A percentile compares a stretch with the other conserved stretches of the same genome.
phyloP scores from a whole-genome alignment of 2,329 filamentous ascomycete genomes.

The Talaromyces atroroseus region DNA sequence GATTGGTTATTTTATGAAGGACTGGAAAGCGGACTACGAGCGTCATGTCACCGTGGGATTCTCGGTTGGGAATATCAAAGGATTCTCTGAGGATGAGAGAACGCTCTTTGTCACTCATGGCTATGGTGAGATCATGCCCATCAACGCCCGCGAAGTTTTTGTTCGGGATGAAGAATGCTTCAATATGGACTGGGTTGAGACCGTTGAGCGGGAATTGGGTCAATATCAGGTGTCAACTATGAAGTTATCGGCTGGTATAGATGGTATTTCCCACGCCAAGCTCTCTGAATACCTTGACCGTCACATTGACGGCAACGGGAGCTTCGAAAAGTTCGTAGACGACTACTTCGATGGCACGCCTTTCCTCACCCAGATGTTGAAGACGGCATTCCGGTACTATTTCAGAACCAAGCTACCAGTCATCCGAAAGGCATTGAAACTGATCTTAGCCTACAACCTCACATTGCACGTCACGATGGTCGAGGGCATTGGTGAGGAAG shows the following conservation, averaged over 20 bases:
- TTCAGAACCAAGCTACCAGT: constrained; percentile 80
- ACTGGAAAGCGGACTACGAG: constrained; percentile 97
- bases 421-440: constrained; percentile 90
- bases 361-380: constrained; percentile 92
- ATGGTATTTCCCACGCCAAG: constrained; percentile 74
- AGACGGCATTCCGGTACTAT: constrained; percentile 92
- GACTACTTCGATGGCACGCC: constrained; percentile 94
- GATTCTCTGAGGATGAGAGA: constrained; percentile 59
- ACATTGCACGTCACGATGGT: constrained; percentile 93
- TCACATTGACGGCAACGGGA: constrained; percentile 83
- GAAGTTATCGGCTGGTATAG: constrained; percentile 80
- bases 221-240: constrained; percentile 84
- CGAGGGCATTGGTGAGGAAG: constrained; percentile 78
- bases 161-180: constrained; percentile 91
- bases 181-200: constrained; percentile 89
- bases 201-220: constrained; percentile 65
- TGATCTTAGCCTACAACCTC: constrained; percentile 91
- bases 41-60: constrained; percentile 81
- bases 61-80: constrained; percentile 92
- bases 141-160: constrained; percentile 89
- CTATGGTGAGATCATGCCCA: constrained; percentile 86
- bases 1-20: constrained; percentile 97
- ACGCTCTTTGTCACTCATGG: constrained; percentile 93
- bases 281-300: constrained; percentile 91
- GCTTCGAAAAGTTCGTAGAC: constrained; percentile 89